A percentile compares a stretch with the other conserved stretches of the same genome.
Evolutionary conservation across 345 rosid genomes (phyloP).

Genomic region (Populus euphratica): DNA sequence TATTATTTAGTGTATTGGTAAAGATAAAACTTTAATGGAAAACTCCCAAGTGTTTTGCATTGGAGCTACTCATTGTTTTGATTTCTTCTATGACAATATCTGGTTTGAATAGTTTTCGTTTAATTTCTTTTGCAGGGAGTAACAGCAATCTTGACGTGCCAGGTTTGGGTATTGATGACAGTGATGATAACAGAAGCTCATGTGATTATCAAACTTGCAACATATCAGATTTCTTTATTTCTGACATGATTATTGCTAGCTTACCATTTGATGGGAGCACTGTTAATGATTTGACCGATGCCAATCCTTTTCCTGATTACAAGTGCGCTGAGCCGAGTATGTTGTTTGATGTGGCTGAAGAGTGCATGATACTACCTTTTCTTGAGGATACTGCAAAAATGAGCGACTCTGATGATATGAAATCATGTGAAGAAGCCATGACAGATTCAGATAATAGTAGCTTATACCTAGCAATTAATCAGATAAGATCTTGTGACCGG

Average conservation of each 20-base stretch:
- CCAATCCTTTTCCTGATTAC: slow-evolving; percentile 52
- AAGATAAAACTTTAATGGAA: not conserved
- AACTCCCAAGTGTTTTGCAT: not conserved
- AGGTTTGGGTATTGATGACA: slow-evolving; percentile 33
- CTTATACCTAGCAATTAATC: slow-evolving; percentile 59
- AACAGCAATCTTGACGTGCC: slow-evolving; percentile 21
- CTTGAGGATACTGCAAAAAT: slow-evolving; percentile 59
- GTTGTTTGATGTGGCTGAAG: slow-evolving; percentile 59
- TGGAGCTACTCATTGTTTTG: not conserved
- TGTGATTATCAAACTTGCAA: slow-evolving; percentile 49
- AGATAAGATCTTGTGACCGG: slow-evolving; percentile 46
- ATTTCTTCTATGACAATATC: not conserved
- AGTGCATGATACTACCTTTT: slow-evolving; percentile 71
- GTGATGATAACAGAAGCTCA: slow-evolving; percentile 35
- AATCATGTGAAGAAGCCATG: slow-evolving; percentile 43
- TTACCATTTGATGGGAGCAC: slow-evolving; percentile 47
- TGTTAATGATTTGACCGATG: slow-evolving; percentile 27
- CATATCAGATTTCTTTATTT: slow-evolving; percentile 56
- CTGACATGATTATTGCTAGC: slow-evolving; percentile 57
- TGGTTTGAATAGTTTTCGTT: not conserved
- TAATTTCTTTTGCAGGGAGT: slow-evolving; percentile 26
- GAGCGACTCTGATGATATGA: slow-evolving; percentile 37
- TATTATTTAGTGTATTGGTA: not conserved
- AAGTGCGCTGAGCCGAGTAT: slow-evolving; percentile 53
- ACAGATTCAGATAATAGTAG: slow-evolving; percentile 41